Evolutionary conservation across 2,329 filamentous ascomycete species (phyloP).

Genomic region (Venturia oleaginea): DNA sequence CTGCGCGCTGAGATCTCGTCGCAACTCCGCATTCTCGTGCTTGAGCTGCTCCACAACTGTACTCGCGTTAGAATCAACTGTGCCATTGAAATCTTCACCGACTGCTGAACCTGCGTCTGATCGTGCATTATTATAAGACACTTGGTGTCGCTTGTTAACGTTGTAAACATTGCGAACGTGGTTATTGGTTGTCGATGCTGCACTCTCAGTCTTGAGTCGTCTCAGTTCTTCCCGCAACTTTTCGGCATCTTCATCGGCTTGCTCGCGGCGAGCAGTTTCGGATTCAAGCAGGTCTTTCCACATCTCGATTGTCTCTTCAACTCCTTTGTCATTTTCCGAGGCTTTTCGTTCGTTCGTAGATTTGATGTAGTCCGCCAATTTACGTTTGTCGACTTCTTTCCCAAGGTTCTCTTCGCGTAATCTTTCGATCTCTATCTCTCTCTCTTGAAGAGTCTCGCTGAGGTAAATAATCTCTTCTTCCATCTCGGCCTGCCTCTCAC

Average conservation of each 20-base stretch:
- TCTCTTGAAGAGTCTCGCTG: conserved; percentile 76
- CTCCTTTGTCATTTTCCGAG: conserved; percentile 27
- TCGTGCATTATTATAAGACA: conserved; percentile 9
- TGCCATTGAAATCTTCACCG: conserved; percentile 26
- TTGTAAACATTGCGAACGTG: conserved; percentile 29
- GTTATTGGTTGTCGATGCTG: conserved; percentile 27
- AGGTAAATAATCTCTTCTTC: conserved; percentile 82
- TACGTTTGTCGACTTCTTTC: conserved; percentile 77
- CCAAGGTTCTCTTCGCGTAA: conserved; percentile 67
- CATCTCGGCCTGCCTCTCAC: conserved; percentile 54
- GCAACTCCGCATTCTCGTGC: conserved; percentile 85
- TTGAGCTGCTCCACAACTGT: conserved; percentile 78
- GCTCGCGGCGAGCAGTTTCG: conserved; percentile 79
- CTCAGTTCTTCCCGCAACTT: conserved; percentile 76
- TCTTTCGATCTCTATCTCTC: conserved; percentile 73
- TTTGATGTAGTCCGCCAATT: conserved; percentile 72
- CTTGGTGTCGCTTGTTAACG: conserved; percentile 30
- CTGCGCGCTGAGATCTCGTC: conserved; percentile 87
- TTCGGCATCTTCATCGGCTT: conserved; percentile 81
- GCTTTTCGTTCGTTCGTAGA: conserved; percentile 44
- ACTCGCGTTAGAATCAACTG: conserved; percentile 28
- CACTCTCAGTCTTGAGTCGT: conserved; percentile 46
- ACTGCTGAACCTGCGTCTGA: conserved; percentile 20
- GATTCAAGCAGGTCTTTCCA: conserved; percentile 93
- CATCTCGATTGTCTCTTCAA: conserved; percentile 53